Percentiles rank a stretch among this genome's conserved stretches.
These are phyloP conservation scores for Brasilioporus rufonigricans DNA, from an alignment of 768 basidiomycete genomes.

Conservation along the genomic window DNA sequence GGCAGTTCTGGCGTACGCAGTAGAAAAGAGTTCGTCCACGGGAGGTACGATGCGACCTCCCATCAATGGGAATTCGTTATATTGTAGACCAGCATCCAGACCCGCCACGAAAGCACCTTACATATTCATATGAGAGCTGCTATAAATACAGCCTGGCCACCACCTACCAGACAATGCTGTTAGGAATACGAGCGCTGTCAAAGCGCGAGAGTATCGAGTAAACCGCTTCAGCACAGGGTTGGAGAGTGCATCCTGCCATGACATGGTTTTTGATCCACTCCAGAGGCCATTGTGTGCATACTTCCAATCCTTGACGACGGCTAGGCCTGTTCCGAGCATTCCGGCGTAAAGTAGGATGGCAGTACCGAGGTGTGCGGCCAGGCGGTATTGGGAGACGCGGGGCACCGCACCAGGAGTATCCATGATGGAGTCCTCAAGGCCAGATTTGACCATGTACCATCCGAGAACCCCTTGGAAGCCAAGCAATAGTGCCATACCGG, in stretches of 20 bases:
- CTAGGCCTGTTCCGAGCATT: constrained; percentile 83
- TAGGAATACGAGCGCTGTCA: constrained; percentile 80
- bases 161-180: constrained; percentile 87
- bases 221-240: constrained; percentile 60
- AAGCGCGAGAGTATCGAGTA: constrained; percentile 51
- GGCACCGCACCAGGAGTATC: constrained; percentile 82
- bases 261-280: constrained; percentile 48
- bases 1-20: constrained; percentile 64
- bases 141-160: not conserved
- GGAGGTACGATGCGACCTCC: constrained; percentile 85
- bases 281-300: constrained; percentile 57
- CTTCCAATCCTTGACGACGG: constrained; percentile 76
- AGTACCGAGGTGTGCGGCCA: constrained; percentile 91
- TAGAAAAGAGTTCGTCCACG: constrained; percentile 73
- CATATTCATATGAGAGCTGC: not conserved
- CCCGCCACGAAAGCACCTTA: constrained; percentile 97
- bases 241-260: constrained; percentile 48
- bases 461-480: constrained; percentile 91
- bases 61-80: constrained; percentile 98
- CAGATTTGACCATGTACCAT: constrained; percentile 99
- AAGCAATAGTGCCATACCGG: constrained; percentile 74
- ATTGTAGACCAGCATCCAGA: constrained; percentile 92
- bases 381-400: constrained; percentile 93
- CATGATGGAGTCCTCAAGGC: constrained; percentile 80
- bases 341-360: constrained; percentile 90